Evolutionary conservation across 2,329 filamentous ascomycete genomes (phyloP), one percentile per base, ranked within the genome.

Genomic region (Chrysoporthe austroafricana): DNA sequence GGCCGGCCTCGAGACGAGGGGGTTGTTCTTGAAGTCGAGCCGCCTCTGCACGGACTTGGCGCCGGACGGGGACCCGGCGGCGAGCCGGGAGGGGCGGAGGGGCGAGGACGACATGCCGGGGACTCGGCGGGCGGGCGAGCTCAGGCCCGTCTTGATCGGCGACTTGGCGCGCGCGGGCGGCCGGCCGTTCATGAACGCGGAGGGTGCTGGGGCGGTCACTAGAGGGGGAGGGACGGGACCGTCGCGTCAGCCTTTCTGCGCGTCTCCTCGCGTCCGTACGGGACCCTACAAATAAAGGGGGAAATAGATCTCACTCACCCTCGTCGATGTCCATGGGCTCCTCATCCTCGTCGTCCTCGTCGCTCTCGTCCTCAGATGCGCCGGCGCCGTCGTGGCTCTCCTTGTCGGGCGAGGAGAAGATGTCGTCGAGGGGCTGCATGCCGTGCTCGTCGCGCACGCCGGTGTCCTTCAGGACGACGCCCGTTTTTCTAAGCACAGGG

Each of bases 401-500:
- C 74, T 90, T 91, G 72, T 88, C 86, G 16, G 94, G 94, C 26
- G 94, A 97, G 9, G 94, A 97, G 79, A 97, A 97, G 72, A 98
- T 88, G 72, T 88, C 88, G 46, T 95, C 92, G 68, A 97, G 86
- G 46, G 92, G 91, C 77, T 97, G 93, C 83, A 99, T 89, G 78
- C 95, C 96, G 84, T 97, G 85, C 77, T 96, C 94, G 80, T 98
- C 95, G 80, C 93, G 91, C 69, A 90, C 83, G 63, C 93, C 93
- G 66, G 84, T 88, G 74, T 97, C 93, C 74, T 89, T 88, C 43
- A 98, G 80, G 0, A 89, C 91, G 36, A 97, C 86, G 57, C 96
- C 96, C 0, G 96, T 99, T 85, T 97, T 96, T 73, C 95, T 97
- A 72, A 62, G n/a, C 7, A 6, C 13, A 39, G 18, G n/a, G 42